phyloP scores from a whole-genome alignment of 31 red algal species.

The Bonnemaisonia californica region DNA sequence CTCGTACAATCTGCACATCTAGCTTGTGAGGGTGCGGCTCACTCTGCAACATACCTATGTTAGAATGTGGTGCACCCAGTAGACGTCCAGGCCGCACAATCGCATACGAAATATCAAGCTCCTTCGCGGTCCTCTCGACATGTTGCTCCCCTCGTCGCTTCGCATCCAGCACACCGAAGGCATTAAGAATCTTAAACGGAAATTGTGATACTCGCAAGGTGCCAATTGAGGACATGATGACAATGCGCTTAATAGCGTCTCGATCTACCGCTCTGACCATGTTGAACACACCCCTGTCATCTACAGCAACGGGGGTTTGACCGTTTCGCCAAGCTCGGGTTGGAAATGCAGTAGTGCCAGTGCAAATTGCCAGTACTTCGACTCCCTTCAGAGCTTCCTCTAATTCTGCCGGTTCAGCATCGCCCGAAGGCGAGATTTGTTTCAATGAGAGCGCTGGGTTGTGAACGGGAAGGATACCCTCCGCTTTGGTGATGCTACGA shows the following conservation, averaged over 20 bases:
- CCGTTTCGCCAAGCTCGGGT: conserved; percentile 61
- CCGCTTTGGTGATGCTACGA: background rate
- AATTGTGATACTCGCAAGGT: conserved; percentile 32
- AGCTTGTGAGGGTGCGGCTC: conserved; percentile 15
- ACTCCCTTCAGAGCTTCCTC: conserved; percentile 23
- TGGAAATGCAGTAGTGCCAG: conserved; percentile 81
- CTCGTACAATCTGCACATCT: conserved; percentile 19
- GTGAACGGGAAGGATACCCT: background rate
- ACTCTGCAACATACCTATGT: conserved; percentile 41
- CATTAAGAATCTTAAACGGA: conserved; percentile 75
- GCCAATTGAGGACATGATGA: conserved; percentile 64
- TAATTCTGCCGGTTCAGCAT: background rate
- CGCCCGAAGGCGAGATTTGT: background rate
- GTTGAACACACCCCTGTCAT: conserved; percentile 31
- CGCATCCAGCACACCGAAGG: conserved; percentile 76
- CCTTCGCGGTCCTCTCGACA: conserved; percentile 36
- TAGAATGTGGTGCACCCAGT: conserved; percentile 63
- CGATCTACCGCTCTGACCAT: conserved; percentile 36
- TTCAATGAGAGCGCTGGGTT: background rate
- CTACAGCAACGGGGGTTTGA: conserved; percentile 58
- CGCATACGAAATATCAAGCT: conserved; percentile 21
- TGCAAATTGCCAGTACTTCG: conserved; percentile 41
- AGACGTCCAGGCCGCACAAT: conserved; percentile 67
- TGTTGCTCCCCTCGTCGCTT: conserved; percentile 62
- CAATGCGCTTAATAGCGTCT: conserved; percentile 48